Evolutionary conservation across 108 stramenopile genomes (phyloP).

Genomic region (Fragilaria crotonensis): DNA sequence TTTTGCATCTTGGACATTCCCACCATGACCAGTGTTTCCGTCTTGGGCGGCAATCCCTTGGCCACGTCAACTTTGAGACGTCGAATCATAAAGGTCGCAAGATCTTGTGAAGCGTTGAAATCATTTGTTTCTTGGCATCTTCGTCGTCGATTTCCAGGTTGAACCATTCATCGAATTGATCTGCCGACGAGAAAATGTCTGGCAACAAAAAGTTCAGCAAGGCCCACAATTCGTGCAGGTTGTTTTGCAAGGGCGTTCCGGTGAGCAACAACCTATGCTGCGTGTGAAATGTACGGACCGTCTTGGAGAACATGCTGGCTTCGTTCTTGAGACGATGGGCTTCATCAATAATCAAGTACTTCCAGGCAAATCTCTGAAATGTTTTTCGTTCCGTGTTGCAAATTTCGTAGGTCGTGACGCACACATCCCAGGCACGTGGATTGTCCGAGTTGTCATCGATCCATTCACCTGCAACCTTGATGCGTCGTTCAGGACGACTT

Average conservation of each 20-base stretch:
- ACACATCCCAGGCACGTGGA: slow-evolving; percentile 87
- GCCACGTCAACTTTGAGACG: slow-evolving; percentile 92
- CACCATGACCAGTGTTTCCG: slow-evolving; percentile 90
- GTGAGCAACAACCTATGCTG: slow-evolving; percentile 93
- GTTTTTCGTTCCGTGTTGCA: slow-evolving; percentile 80
- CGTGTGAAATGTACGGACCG: slow-evolving; percentile 84
- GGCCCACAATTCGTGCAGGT: slow-evolving; percentile 89
- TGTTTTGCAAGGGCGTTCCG: slow-evolving; percentile 98
- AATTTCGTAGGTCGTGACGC: slow-evolving; percentile 97
- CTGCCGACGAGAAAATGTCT: slow-evolving; percentile 81
- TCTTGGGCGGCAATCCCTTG: slow-evolving; percentile 84
- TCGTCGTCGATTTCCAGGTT: slow-evolving; percentile 81
- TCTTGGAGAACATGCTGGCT: slow-evolving; percentile 81
- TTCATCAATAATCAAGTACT: slow-evolving; percentile 97
- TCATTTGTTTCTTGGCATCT: slow-evolving; percentile 89
- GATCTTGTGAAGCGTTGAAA: slow-evolving; percentile 95
- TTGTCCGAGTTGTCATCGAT: slow-evolving; percentile 80
- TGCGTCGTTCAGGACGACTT: slow-evolving; percentile 57
- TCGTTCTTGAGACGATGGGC: slow-evolving; percentile 97
- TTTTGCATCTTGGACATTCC: slow-evolving; percentile 90
- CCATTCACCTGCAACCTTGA: slow-evolving; percentile 55
- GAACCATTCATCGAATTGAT: slow-evolving; percentile 95
- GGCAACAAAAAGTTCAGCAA: slow-evolving; percentile 90
- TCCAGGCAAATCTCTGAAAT: slow-evolving; percentile 88
- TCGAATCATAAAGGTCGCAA: slow-evolving; percentile 98